Conservation (phyloP, 2,329 filamentous ascomycete genomes). For the Nigrospora sphaerica region DNA sequence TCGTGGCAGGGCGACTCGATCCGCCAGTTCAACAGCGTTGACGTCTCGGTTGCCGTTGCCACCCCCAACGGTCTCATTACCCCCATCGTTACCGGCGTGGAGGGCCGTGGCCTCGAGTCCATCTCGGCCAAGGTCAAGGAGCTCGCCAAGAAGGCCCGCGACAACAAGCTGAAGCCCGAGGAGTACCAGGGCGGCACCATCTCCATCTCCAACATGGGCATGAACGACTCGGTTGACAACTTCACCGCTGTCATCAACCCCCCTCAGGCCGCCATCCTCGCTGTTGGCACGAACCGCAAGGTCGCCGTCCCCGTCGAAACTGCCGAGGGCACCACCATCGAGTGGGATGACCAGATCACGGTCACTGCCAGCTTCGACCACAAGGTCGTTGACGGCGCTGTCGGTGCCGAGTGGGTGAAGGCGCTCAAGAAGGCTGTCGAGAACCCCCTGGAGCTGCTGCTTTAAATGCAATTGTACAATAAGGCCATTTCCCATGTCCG, state of each 20-base stretch:
- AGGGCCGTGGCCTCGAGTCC: slow-evolving; percentile 75
- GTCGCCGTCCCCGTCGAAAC: slow-evolving; percentile 81
- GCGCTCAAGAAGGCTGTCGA: slow-evolving; percentile 97
- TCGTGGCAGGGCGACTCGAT: slow-evolving; percentile 89
- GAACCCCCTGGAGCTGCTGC: slow-evolving; percentile 90
- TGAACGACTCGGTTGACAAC: slow-evolving; percentile 93
- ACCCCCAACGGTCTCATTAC: slow-evolving; percentile 94
- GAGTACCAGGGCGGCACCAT: slow-evolving; percentile 99
- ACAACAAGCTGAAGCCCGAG: slow-evolving; percentile 98
- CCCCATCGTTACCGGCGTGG: slow-evolving; percentile 87
- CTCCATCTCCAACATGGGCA: slow-evolving; percentile 99
- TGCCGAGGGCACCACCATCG: slow-evolving; percentile 73
- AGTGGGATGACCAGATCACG: slow-evolving; percentile 96
- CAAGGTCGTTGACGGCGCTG: slow-evolving; percentile 95
- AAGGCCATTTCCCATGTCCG: neutral
- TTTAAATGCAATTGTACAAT: slow-evolving; percentile 45
- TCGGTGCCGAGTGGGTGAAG: slow-evolving; percentile 93
- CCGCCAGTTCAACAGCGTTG: slow-evolving; percentile 86
- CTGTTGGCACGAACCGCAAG: slow-evolving; percentile 92
- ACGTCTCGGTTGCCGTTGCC: slow-evolving; percentile 92
- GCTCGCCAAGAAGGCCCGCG: slow-evolving; percentile 89
- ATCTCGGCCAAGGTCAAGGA: slow-evolving; percentile 92
- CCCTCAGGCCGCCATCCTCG: slow-evolving; percentile 90
- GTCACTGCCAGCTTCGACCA: slow-evolving; percentile 97
- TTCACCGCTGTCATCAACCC: slow-evolving; percentile 99